Base-by-base conservation (phyloP, 2,329 filamentous ascomycete genomes). In the Monilinia laxa region DNA sequence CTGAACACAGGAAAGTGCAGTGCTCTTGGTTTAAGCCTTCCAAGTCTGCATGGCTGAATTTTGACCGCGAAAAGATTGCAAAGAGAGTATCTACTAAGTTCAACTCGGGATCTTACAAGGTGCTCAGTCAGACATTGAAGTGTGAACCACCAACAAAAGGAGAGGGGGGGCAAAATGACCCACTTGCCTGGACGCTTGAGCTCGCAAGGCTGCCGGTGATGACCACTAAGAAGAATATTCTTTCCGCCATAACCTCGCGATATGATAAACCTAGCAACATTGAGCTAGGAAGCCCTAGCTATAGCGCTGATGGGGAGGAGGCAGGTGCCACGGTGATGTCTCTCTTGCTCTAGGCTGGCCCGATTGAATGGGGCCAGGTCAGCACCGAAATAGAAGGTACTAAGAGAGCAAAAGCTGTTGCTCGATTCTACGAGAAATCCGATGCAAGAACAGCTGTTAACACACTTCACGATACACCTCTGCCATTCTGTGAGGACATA, bases 381-480 rank as follows among this genome's bases (percentile, higher is more conserved):
- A 42, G 40, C 18, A 54, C 63, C 18, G 51, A 40, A 10, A 3
- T 31, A 16, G 51, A 58, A 38, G 63, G 63, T 1, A 55, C 31
- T 35, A 6, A 64, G 25, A 53, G 54, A 58, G 68, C 78, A 35
- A 80, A 80, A 68, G 80, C 77, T 0, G 75, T 73, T 18, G 80
- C 78, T 1, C 72, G 73, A 2, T 84, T 82, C 58, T 28, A 71
- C 5, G 72, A 78, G 1, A 78, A 80, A 62, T 72, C 72, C 0
- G 75, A 80, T 49, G 81, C 81, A 0, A 71, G 70, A 54, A 68
- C 76, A 9, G 80, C 78, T 0, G 76, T 70, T 1, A 52, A 6
- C 16, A 66, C 57, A 10, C 73, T 82, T 0, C 69, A 81, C 58
- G 67, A 75, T 4, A 74, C 28, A 12, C 63, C 62, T 6, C 49